Evolutionary conservation across 306 rosid species (phyloP).

Genomic region (cucumber (Cucumis sativus)): Cucumber_9930_V3 NC_026661.2:14496501-14497000

Average conservation of each 20-base stretch:
- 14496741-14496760: slow-evolving; percentile 51
- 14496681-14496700: slow-evolving; percentile 65
- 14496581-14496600: slow-evolving; percentile 26
- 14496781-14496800: slow-evolving; percentile 80
- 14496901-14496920: slow-evolving; percentile 63
- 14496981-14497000: slow-evolving; percentile 92
- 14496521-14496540: slow-evolving; percentile 28
- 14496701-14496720: slow-evolving; percentile 42
- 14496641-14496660: slow-evolving; percentile 44
- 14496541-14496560: slow-evolving; percentile 55
- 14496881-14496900: slow-evolving; percentile 72
- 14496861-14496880: slow-evolving; percentile 73
- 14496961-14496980: slow-evolving; percentile 77
- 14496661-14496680: slow-evolving; percentile 55
- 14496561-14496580: slow-evolving; percentile 32
- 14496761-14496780: slow-evolving; percentile 69
- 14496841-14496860: slow-evolving; percentile 89
- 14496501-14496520: slow-evolving; percentile 42
- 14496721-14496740: slow-evolving; percentile 34
- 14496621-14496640: slow-evolving; percentile 28
- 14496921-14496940: slow-evolving; percentile 83
- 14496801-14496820: slow-evolving; percentile 66
- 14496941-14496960: slow-evolving; percentile 68
- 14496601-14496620: slow-evolving; percentile 40
- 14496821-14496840: slow-evolving; percentile 41